A percentile compares a stretch with the other conserved stretches of the same genome.
phyloP scores from a whole-genome alignment of 2,329 filamentous ascomycete species.

The Fusarium annulatum region DNA sequence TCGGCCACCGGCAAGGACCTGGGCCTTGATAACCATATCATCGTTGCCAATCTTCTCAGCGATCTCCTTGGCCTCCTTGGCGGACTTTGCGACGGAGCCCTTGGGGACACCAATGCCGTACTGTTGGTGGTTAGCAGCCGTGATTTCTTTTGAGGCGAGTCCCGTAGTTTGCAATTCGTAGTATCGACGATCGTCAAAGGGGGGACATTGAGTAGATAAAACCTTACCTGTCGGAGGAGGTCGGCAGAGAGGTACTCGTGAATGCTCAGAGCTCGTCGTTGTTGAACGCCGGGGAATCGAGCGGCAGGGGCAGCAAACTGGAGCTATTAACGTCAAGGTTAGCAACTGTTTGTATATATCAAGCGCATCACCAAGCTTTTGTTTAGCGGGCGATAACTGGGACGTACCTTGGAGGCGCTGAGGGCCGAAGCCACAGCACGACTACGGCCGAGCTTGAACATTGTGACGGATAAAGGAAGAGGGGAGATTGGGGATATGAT shows the following conservation, averaged over 20 bases:
- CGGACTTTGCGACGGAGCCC: constrained; percentile 84
- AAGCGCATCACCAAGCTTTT: constrained; percentile 15
- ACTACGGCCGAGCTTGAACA: constrained; percentile 90
- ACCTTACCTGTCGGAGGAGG: constrained; percentile 78
- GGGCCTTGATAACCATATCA: constrained; percentile 99
- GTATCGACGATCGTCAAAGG: constrained; percentile 22
- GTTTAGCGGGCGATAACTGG: not conserved
- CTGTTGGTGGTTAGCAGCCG: constrained; percentile 58
- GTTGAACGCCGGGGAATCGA: constrained; percentile 76
- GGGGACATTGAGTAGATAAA: constrained; percentile 20
- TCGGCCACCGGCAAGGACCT: constrained; percentile 96
- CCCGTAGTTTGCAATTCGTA: constrained; percentile 23
- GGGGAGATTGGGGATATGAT: constrained; percentile 13
- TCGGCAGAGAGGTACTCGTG: constrained; percentile 98
- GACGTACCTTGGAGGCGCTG: constrained; percentile 78
- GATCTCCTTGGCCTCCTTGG: constrained; percentile 89
- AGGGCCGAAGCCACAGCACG: constrained; percentile 83
- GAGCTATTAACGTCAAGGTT: constrained; percentile 37
- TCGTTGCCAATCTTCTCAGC: constrained; percentile 92
- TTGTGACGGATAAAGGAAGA: constrained; percentile 56
- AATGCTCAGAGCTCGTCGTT: constrained; percentile 90
- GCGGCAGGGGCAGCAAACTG: constrained; percentile 57
- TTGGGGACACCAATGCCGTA: constrained; percentile 95
- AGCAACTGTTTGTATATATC: constrained; percentile 9
- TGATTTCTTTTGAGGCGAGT: constrained; percentile 9